Base-by-base conservation (phyloP, 2,329 filamentous ascomycete species). In the Pseudomassariella vexata region DNA sequence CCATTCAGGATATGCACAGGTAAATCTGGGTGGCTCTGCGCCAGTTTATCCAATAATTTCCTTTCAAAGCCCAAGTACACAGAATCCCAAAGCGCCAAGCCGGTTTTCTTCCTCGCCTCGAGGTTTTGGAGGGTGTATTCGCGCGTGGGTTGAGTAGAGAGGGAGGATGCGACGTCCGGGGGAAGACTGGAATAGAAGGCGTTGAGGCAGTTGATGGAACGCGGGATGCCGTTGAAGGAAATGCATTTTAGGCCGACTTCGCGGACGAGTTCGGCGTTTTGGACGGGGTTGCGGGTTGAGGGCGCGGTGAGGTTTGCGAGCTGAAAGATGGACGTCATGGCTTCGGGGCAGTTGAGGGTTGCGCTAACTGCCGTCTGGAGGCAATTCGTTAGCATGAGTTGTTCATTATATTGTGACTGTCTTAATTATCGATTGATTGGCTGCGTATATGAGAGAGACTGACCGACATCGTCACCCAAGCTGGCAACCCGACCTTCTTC, bases 331-430 rank as follows among this genome's bases (percentile, higher is more conserved):
- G 71, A 59, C 4, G 74, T 61, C 43, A 90, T 73, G 3, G 84
- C 82, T 36, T 84, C 81, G 16, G 85, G 85, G 2, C 85, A 88
- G 64, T 94, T 92, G 66, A 92, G 77, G 1, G 86, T 92, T 63
- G 90, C 85, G 2, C 85, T 87, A 12, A 85, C 80, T 19, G 85
- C 86, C 1, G 85, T 82, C 79, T 86, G 32, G 18, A n/a, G n/a
- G n/a, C n/a, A n/a, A n/a, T n/a, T n/a, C n/a, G n/a, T n/a, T n/a
- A n/a, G n/a, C n/a, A n/a, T n/a, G n/a, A n/a, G n/a, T n/a, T n/a
- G 2, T 12, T 6, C 3, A 19, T 9, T 19, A 26, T 5, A 19
- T 17, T 28, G 20, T 16, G 27, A 8, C 24, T 15, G 12, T 12
- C 18, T 32, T 14, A 31, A 27, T 32, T 29, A 22, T 12, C 16